Evolutionary conservation across 2,329 filamentous ascomycete species (phyloP).

Genomic region (Exophiala spinifera): DNA sequence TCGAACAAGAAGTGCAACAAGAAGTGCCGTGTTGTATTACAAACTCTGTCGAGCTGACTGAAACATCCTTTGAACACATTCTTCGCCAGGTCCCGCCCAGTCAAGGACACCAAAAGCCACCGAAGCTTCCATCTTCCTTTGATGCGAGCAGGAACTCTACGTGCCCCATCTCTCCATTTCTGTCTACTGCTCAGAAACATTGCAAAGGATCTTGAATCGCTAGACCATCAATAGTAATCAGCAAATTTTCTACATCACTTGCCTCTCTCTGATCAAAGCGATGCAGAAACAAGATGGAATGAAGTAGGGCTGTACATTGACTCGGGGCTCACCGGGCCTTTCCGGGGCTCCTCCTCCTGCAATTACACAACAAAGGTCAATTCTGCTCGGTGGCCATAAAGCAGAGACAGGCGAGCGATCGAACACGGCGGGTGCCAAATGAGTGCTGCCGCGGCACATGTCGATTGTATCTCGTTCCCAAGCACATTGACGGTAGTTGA

Average conservation of each 20-base stretch:
- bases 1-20: no score
- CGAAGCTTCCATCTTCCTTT: not conserved
- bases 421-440: constrained; percentile 7
- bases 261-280: no score
- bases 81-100: no score
- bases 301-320: no score
- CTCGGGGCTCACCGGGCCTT: constrained; percentile 8
- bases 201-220: constrained; percentile 13
- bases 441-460: constrained; percentile 5
- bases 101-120: no score
- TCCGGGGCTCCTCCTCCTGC: constrained; percentile 10
- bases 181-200: not conserved
- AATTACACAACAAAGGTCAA: constrained; percentile 14
- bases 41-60: no score
- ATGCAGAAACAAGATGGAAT: not conserved
- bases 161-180: not conserved
- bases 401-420: constrained; percentile 5
- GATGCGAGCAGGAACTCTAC: not conserved
- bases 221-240: not conserved
- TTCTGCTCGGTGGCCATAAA: constrained; percentile 10
- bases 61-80: no score
- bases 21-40: no score
- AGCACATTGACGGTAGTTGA: not conserved
- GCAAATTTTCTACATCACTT: not conserved
- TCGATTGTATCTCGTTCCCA: constrained; percentile 11